Conservation (phyloP, 768 basidiomycete genomes). For the Pulveroboletus sp. region DNA sequence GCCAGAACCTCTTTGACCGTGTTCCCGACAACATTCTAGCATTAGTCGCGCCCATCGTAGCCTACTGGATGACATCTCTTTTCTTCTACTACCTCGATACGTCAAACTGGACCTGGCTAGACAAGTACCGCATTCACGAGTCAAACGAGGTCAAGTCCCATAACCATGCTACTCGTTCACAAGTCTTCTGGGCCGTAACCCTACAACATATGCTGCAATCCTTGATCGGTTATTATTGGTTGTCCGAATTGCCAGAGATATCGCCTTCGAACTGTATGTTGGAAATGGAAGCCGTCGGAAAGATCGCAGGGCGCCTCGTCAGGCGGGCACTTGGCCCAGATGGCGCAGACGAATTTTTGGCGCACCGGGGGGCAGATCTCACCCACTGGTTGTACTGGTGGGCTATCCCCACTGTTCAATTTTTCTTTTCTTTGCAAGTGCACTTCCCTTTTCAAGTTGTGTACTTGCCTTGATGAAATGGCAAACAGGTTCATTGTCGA, state of each 20-base stretch:
- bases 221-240: conserved; percentile 62
- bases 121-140: conserved; percentile 86
- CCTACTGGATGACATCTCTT: conserved; percentile 81
- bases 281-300: conserved; percentile 41
- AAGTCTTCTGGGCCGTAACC: conserved; percentile 80
- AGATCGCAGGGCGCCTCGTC: conserved; percentile 39
- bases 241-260: conserved; percentile 43
- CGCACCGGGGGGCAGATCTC: conserved; percentile 39
- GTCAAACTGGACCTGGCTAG: conserved; percentile 73
- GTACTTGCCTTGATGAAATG: neutral
- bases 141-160: conserved; percentile 70
- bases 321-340: conserved; percentile 42
- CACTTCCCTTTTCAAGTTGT: neutral
- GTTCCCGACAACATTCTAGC: conserved; percentile 73
- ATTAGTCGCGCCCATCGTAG: conserved; percentile 69
- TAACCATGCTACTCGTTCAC: conserved; percentile 66
- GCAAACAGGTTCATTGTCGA: conserved; percentile 81
- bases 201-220: conserved; percentile 89
- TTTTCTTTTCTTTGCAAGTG: conserved; percentile 81
- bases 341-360: conserved; percentile 34
- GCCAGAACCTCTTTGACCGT: conserved; percentile 46
- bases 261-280: conserved; percentile 37
- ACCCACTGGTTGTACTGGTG: conserved; percentile 89
- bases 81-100: conserved; percentile 82
- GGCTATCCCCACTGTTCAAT: conserved; percentile 72